Base-by-base conservation (phyloP, 805 yeast genomes). In the Candida silvicultrix region DNA sequence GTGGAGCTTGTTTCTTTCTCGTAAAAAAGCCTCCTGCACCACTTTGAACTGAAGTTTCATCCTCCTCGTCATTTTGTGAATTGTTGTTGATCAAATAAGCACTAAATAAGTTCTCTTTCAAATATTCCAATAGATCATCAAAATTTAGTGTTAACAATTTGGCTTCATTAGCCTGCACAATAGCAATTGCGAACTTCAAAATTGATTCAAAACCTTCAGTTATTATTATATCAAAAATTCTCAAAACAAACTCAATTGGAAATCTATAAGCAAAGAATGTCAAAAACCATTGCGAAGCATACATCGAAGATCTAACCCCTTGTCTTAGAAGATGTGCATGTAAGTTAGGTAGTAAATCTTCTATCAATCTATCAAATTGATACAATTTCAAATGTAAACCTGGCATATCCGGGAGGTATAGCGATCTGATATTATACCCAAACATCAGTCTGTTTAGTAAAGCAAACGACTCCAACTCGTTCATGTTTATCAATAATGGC, bases 271-370 rank as follows among this genome's bases (percentile, higher is more conserved):
- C 95, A 66, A 94, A 94, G 53, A 94, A 75, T 0, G 98, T 94
- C 56, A 94, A 73, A 59, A 94, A 92, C 99, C 99, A 94, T 65
- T 94, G 98, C 2, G 96, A 83, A 0, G 97, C 98, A 70, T 88
- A 94, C 98, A 92, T 92, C 20, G 95, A 84, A 3, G 96, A 85
- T 49, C 83, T 77, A 21, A 94, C 81, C 6, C 97, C 97, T 64
- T 92, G 95, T 51, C 89, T 80, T 23, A 75, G 73, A 54, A 94
- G 69, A 68, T 94, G 98, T 41, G 77, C 75, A 60, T 79, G 79
- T 41, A 94, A 71, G 7, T 70, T 70, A 0, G 98, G 98, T 19
- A 81, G 69, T 40, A 72, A 65, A 51, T 82, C 92, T 62, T 90
- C 97, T 34, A 94, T 59, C 43, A 92, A 64, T 46, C 97, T 74